A percentile compares a stretch with the other conserved stretches of the same genome.
Conservation (phyloP, 371 early-diverging fungal species). For the Chytridiales sp. region DNA sequence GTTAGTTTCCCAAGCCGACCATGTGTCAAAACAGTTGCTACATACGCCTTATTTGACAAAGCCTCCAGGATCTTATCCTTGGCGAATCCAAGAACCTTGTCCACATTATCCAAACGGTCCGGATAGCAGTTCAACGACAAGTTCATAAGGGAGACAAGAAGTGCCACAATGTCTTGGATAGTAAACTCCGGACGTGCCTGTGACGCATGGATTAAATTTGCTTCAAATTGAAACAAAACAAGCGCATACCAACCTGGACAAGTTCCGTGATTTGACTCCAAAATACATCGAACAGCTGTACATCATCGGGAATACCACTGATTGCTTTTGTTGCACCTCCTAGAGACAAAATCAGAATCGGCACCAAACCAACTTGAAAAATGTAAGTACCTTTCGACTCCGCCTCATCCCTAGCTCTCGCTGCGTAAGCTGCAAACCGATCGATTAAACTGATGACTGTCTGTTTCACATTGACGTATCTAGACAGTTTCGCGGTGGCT, state of each 20-base stretch:
- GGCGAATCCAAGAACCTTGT: slow-evolving; percentile 83
- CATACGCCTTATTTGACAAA: slow-evolving; percentile 33
- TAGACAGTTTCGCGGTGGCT: slow-evolving; percentile 85
- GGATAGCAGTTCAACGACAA: slow-evolving; percentile 93
- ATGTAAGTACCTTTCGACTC: slow-evolving; percentile 11
- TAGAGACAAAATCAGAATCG: slow-evolving; percentile 12
- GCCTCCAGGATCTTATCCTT: slow-evolving; percentile 44
- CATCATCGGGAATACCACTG: slow-evolving; percentile 79
- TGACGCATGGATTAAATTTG: no score
- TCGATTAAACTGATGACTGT: slow-evolving; percentile 93
- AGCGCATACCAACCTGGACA: slow-evolving; percentile 62
- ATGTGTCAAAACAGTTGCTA: neutral
- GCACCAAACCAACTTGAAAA: no score
- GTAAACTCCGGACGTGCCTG: slow-evolving; percentile 87
- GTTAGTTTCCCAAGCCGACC: neutral
- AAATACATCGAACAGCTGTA: slow-evolving; percentile 89
- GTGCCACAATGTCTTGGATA: slow-evolving; percentile 83
- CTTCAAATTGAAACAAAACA: neutral
- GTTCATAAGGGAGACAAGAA: slow-evolving; percentile 81
- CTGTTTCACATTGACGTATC: slow-evolving; percentile 88
- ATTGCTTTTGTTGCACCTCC: slow-evolving; percentile 15
- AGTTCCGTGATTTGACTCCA: slow-evolving; percentile 91
- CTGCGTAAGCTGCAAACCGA: slow-evolving; percentile 80
- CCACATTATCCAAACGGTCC: slow-evolving; percentile 78
- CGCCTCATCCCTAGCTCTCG: slow-evolving; percentile 58